Evolutionary conservation across 306 rosid species (phyloP).

Genomic region (Prunus mongolica): DNA sequence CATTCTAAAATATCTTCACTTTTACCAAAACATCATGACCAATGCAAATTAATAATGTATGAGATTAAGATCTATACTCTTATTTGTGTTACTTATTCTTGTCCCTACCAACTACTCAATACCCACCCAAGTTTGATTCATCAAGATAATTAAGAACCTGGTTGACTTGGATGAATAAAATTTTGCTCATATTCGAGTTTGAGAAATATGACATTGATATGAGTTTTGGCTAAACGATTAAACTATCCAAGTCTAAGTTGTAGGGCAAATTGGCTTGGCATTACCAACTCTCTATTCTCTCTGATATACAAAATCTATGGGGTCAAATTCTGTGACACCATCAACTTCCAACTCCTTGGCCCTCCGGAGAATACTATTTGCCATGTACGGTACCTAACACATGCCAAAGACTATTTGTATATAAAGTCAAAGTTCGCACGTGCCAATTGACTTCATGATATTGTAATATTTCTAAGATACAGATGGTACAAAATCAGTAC

Average conservation of each 20-base stretch:
- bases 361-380: not conserved
- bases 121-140: constrained; percentile 1
- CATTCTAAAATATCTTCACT: not conserved
- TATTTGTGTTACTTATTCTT: not conserved
- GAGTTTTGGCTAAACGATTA: constrained; percentile 25
- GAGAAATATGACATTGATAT: not conserved
- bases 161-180: constrained; percentile 25
- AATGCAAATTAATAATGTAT: not conserved
- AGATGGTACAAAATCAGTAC: constrained; percentile 10
- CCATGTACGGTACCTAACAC: constrained; percentile 49
- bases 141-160: not conserved
- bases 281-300: constrained; percentile 41
- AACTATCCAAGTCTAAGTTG: constrained; percentile 2
- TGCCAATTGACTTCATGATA: constrained; percentile 22
- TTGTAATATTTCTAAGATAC: not conserved
- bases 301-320: constrained; percentile 26
- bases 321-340: constrained; percentile 80
- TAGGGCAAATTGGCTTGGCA: constrained; percentile 10
- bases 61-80: not conserved
- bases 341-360: constrained; percentile 30
- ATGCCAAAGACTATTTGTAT: constrained; percentile 34
- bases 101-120: constrained; percentile 17
- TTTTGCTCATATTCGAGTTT: not conserved
- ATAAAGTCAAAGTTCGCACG: constrained; percentile 34
- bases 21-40: not conserved